A percentile compares a stretch with the other conserved stretches of the same genome.
phyloP scores from a whole-genome alignment of 768 basidiomycete species.

The Tylopilus rubrobrunneus region DNA sequence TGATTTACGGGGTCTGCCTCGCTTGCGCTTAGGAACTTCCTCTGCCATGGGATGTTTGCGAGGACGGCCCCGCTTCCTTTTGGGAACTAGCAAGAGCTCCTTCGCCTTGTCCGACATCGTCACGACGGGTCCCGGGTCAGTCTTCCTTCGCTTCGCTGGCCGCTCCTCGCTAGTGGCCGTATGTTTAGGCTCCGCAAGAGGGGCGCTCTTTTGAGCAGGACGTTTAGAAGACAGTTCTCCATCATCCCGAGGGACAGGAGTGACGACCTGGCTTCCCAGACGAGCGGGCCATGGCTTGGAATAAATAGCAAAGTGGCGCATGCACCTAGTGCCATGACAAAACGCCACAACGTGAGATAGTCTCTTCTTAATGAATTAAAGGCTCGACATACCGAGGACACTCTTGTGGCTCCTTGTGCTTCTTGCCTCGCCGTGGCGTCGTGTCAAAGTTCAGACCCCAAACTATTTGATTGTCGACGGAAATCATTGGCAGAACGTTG shows the following conservation, averaged over 20 bases:
- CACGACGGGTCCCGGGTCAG: slow-evolving; percentile 30
- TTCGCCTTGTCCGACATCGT: slow-evolving; percentile 34
- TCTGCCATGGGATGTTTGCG: slow-evolving; percentile 33
- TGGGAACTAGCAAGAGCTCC: slow-evolving; percentile 29
- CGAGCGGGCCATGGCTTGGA: slow-evolving; percentile 68
- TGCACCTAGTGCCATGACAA: slow-evolving; percentile 47
- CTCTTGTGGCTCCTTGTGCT: slow-evolving; percentile 60
- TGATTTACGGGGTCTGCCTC: slow-evolving; percentile 33
- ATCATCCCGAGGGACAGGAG: slow-evolving; percentile 46
- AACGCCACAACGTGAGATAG: slow-evolving; percentile 13
- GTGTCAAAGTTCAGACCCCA: slow-evolving; percentile 62
- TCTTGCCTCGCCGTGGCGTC: slow-evolving; percentile 42
- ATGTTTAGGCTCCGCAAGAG: slow-evolving; percentile 54
- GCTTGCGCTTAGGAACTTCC: slow-evolving; percentile 32
- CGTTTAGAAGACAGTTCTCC: slow-evolving; percentile 36
- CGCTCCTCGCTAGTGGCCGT: slow-evolving; percentile 40
- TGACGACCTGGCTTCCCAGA: slow-evolving; percentile 43
- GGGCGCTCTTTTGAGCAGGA: slow-evolving; percentile 47
- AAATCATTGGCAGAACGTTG: slow-evolving; percentile 71
- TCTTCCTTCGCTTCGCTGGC: slow-evolving; percentile 49
- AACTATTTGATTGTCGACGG: slow-evolving; percentile 69
- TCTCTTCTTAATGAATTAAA: slow-evolving; percentile 22
- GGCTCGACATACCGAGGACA: slow-evolving; percentile 61
- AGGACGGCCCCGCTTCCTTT: slow-evolving; percentile 33
- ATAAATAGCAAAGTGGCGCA: slow-evolving; percentile 80